Evolutionary conservation across 2,329 filamentous ascomycete genomes (phyloP).

Genomic region (Botrytis galanthina): DNA sequence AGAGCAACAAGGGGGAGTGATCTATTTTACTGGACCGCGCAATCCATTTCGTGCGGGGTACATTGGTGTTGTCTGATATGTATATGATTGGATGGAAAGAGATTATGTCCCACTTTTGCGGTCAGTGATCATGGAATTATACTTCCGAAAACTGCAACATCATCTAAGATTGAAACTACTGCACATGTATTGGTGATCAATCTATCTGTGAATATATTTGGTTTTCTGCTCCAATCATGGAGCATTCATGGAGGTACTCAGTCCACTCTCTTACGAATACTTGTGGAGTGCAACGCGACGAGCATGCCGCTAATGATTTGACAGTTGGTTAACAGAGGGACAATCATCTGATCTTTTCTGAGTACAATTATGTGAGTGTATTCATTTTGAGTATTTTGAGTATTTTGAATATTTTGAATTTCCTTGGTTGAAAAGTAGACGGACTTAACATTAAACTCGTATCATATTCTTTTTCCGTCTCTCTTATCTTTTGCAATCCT

Average conservation of each 20-base stretch:
- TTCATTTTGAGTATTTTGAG: too few relatives aligned
- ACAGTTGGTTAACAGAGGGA: neutral
- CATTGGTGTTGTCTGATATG: neutral
- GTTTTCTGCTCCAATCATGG: neutral
- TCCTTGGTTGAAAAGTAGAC: neutral
- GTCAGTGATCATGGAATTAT: neutral
- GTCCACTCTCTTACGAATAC: neutral
- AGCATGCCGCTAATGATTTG: neutral
- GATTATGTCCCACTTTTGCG: neutral
- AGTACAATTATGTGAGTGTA: neutral
- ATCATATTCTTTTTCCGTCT: neutral
- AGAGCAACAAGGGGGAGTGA: neutral
- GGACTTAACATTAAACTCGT: neutral
- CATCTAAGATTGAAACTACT: neutral
- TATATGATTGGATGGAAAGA: neutral
- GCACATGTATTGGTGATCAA: neutral
- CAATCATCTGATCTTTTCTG: neutral
- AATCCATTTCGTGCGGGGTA: neutral
- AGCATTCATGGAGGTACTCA: neutral
- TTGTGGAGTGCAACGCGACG: neutral
- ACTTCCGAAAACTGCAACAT: neutral
- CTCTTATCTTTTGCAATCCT: neutral
- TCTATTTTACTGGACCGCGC: neutral
- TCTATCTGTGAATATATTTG: neutral
- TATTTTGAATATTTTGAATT: too few relatives aligned